Base-by-base conservation (phyloP, 805 yeast genomes). In the Saccharomycopsis microspora region DNA sequence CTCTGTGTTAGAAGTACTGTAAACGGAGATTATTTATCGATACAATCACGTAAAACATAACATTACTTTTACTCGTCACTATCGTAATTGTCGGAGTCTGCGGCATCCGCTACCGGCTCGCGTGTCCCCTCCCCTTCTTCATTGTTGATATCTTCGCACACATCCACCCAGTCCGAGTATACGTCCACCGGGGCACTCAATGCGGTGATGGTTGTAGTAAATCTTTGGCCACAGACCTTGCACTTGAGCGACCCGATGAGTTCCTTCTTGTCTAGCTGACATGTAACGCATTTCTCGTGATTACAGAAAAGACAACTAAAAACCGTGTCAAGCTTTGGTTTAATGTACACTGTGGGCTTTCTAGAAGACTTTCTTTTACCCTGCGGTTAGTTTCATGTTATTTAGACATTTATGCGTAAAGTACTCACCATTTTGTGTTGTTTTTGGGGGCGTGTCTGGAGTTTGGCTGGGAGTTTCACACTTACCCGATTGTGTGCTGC, bases 91-190 rank as follows among this genome's bases (percentile, higher is more conserved):
- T 57, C 60, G 11, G 52, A 63, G 41, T 59, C 47, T 9, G 51
- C 55, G 29, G 41, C 46, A 43, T 30, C 44, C 36, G 36, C 8
- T 34, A 34, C 36, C 36, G n/a, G 36, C 36, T 8, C 36, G 8
- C 10, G 36, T n/a, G n/a, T 3, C n/a, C n/a, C 35, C 39, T 9
- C 11, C 3, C 28, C 70, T 69, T 27, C 74, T 42, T 82, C 86
- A 55, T 83, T 85, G 0, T 90, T 93, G 45, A 85, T 82, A 34
- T 85, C 87, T 58, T 84, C 94, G 65, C 90, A 85, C 1, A 97
- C 97, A 69, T 90, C 98, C 46, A 87, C 87, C 98, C 98, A 90
- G 63, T 90, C 97, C 43, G 95, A 82, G 61, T 90, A 90, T 10
- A 90, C 84, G 65, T 90, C 98, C 39, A 90, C 88, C 0, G 98